Evolutionary conservation across 1,139 yeast species (phyloP).

Genomic region (Magnusiomyces suaveolens): DNA sequence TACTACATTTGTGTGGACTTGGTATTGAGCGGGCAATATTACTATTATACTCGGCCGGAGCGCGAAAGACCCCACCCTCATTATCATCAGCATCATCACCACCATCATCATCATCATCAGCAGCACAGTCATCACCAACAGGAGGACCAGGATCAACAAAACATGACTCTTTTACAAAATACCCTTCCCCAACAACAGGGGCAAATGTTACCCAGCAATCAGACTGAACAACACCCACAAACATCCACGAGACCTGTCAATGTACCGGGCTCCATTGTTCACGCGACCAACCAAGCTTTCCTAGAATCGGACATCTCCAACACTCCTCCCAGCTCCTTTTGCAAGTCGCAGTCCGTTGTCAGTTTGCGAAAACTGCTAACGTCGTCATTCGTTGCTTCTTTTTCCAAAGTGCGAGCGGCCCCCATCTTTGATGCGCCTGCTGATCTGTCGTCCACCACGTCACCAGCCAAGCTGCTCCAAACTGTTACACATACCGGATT

Average conservation of each 20-base stretch:
- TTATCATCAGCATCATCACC: not conserved
- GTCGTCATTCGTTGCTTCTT: conserved; percentile 26
- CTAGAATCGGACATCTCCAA: not conserved
- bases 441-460: conserved; percentile 19
- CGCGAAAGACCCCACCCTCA: conserved; percentile 7
- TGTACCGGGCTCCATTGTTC: not conserved
- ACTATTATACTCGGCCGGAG: conserved; percentile 44
- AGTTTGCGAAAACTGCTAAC: conserved; percentile 21
- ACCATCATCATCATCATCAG: not conserved
- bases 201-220: too few relatives aligned
- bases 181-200: too few relatives aligned
- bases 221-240: not conserved
- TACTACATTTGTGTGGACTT: conserved; percentile 70
- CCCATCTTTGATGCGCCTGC: conserved; percentile 17
- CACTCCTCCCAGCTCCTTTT: not conserved
- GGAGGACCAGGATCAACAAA: not conserved
- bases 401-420: conserved; percentile 21
- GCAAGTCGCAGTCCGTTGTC: conserved; percentile 6
- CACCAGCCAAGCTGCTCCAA: conserved; percentile 13
- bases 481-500: not conserved
- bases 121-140: not conserved
- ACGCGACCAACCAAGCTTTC: not conserved
- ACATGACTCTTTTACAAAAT: not conserved
- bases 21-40: conserved; percentile 63
- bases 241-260: conserved; percentile 3